Conservation (phyloP, 2,329 filamentous ascomycete species). For the Calycina herbarum region DNA sequence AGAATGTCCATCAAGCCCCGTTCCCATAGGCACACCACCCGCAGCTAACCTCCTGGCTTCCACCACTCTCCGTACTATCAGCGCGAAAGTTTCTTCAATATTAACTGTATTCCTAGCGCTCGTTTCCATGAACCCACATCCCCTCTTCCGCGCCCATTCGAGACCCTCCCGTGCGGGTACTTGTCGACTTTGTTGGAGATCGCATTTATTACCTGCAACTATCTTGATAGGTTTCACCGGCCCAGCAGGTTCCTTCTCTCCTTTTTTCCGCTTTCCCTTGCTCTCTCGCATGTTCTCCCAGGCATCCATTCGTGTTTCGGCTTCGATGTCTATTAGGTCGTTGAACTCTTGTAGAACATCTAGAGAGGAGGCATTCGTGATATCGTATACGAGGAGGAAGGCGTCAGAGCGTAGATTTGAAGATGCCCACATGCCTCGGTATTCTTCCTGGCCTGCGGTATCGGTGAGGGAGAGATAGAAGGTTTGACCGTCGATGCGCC, state of each 20-base stretch:
- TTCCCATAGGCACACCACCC: constrained; percentile 13
- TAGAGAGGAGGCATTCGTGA: constrained; percentile 69
- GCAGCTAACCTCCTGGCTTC: constrained; percentile 42
- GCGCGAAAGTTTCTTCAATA: constrained; percentile 84
- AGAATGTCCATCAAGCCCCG: constrained; percentile 9
- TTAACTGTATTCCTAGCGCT: constrained; percentile 82
- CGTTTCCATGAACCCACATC: constrained; percentile 89
- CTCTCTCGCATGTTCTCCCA: constrained; percentile 18
- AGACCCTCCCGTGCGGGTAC: constrained; percentile 70
- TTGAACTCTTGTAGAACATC: constrained; percentile 76
- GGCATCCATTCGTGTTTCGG: constrained; percentile 61
- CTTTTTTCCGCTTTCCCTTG: constrained; percentile 17
- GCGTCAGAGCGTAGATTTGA: constrained; percentile 78
- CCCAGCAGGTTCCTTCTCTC: constrained; percentile 25
- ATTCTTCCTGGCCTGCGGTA: constrained; percentile 88
- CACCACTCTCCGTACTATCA: constrained; percentile 62
- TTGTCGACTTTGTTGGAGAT: constrained; percentile 68
- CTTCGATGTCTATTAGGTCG: constrained; percentile 81
- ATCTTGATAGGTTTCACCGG: constrained; percentile 66
- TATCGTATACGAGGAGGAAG: constrained; percentile 86
- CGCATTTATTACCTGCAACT: constrained; percentile 84
- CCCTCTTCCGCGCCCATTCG: constrained; percentile 71
- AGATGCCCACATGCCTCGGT: constrained; percentile 81
- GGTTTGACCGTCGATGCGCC: constrained; percentile 71
- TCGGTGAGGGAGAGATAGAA: constrained; percentile 81